A percentile compares a stretch with the other conserved stretches of the same genome.
Conservation (phyloP, 768 basidiomycete species). For the Russula abietina region DNA sequence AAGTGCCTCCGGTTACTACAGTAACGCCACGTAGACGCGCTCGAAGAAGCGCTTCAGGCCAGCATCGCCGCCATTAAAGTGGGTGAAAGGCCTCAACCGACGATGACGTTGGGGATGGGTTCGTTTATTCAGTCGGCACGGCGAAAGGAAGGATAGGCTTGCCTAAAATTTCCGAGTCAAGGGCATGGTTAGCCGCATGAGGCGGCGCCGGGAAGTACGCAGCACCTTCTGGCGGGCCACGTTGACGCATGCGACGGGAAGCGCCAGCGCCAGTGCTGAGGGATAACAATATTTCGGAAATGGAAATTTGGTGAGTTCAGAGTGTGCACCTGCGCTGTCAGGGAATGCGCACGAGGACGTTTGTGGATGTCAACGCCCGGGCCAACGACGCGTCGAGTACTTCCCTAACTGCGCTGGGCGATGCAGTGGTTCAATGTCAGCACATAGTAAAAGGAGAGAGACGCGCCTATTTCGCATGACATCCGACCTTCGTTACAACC, state of each 20-base stretch:
- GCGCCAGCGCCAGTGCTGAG: background rate
- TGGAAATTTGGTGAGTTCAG: slow-evolving; percentile 62
- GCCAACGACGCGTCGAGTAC: slow-evolving; percentile 59
- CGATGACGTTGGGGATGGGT: slow-evolving; percentile 55
- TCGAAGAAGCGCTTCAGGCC: slow-evolving; percentile 65
- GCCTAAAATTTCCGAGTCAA: too few relatives aligned
- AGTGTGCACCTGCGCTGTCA: slow-evolving; percentile 64
- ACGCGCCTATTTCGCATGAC: slow-evolving; percentile 17
- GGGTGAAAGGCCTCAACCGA: slow-evolving; percentile 71
- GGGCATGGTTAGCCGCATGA: too few relatives aligned
- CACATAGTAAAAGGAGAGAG: background rate
- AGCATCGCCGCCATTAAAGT: slow-evolving; percentile 72
- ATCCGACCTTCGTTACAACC: slow-evolving; percentile 24
- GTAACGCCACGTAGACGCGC: slow-evolving; percentile 52
- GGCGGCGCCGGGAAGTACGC: slow-evolving; percentile 80
- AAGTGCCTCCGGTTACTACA: slow-evolving; percentile 57
- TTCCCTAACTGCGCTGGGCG: slow-evolving; percentile 54
- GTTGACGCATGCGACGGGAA: slow-evolving; percentile 22
- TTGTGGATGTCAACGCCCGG: slow-evolving; percentile 84
- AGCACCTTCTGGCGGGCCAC: slow-evolving; percentile 4
- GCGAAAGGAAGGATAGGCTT: too few relatives aligned
- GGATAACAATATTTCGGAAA: slow-evolving; percentile 16
- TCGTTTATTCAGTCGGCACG: slow-evolving; percentile 67
- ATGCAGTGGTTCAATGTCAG: background rate
- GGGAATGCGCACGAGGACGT: slow-evolving; percentile 60